These are phyloP conservation scores for Adiantum capillusveneris DNA, from an alignment of 75 land plant genomes.

Conservation along the genomic window DNA sequence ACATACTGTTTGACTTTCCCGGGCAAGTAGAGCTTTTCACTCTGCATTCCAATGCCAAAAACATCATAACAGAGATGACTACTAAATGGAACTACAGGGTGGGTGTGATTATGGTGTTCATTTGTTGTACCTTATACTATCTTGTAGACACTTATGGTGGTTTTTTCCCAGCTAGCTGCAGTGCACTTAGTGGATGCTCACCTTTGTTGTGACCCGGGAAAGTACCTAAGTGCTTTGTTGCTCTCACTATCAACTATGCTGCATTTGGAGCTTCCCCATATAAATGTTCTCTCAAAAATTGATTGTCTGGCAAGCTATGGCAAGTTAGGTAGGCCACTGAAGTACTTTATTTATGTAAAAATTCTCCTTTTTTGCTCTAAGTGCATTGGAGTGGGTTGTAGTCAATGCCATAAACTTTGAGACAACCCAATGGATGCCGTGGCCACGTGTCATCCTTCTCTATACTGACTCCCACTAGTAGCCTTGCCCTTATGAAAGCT, in stretches of 20 bases:
- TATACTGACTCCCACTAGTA: too few relatives aligned
- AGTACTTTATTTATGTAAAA: too few relatives aligned
- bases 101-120: constrained; percentile 10
- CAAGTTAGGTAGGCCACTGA: constrained; percentile 41
- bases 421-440: too few relatives aligned
- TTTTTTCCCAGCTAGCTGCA: constrained; percentile 71
- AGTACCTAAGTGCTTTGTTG: constrained; percentile 84
- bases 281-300: constrained; percentile 83
- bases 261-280: constrained; percentile 92
- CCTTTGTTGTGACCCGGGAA: constrained; percentile 98
- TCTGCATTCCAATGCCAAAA: constrained; percentile 90
- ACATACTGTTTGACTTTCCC: constrained; percentile 96
- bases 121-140: background rate
- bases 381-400: too few relatives aligned
- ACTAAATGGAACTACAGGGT: constrained; percentile 78
- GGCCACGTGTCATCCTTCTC: too few relatives aligned
- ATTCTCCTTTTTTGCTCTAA: too few relatives aligned
- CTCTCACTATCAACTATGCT: constrained; percentile 89
- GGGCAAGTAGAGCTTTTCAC: constrained; percentile 98
- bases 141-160: background rate
- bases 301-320: constrained; percentile 68
- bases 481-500: too few relatives aligned
- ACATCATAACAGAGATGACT: constrained; percentile 59
- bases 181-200: constrained; percentile 97
- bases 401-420: too few relatives aligned